Evolutionary conservation across 306 rosid species (phyloP).

Genomic region (Datisca glomerata): DNA sequence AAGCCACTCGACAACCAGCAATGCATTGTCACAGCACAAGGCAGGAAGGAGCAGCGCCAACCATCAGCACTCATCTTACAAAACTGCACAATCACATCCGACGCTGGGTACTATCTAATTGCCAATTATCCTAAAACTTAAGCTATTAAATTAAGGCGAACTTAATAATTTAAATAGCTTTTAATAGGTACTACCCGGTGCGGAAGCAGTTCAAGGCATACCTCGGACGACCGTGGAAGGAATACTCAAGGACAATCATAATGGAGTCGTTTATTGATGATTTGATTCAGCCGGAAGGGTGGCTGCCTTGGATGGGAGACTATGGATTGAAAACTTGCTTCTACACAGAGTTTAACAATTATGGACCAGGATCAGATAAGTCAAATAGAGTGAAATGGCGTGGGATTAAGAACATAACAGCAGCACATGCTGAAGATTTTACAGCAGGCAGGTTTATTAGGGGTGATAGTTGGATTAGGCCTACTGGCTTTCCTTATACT

Average conservation of each 20-base stretch:
- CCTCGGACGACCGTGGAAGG: slow-evolving; percentile 64
- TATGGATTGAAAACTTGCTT: slow-evolving; percentile 21
- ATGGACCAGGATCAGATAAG: slow-evolving; percentile 31
- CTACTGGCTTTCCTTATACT: slow-evolving; percentile 29
- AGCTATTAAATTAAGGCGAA: too few species aligned
- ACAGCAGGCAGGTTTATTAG: slow-evolving; percentile 25
- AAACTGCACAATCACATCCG: slow-evolving; percentile 37
- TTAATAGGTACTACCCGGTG: background rate
- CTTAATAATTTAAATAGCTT: too few species aligned
- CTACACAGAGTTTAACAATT: slow-evolving; percentile 32
- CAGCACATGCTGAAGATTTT: slow-evolving; percentile 15
- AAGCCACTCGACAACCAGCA: slow-evolving; percentile 28
- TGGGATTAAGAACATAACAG: slow-evolving; percentile 19
- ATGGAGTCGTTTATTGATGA: slow-evolving; percentile 38
- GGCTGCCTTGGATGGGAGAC: slow-evolving; percentile 36
- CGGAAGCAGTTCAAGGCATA: slow-evolving; percentile 14
- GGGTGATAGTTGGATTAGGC: slow-evolving; percentile 42
- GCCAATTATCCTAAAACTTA: too few species aligned
- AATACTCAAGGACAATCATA: slow-evolving; percentile 42
- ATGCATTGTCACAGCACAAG: slow-evolving; percentile 54
- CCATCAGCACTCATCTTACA: slow-evolving; percentile 35
- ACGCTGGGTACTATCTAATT: slow-evolving; percentile 13
- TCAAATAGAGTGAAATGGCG: slow-evolving; percentile 36
- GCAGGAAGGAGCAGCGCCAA: slow-evolving; percentile 19
- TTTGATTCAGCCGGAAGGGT: slow-evolving; percentile 33